A percentile compares a stretch with the other conserved stretches of the same genome.
Evolutionary conservation across 352 stramenopile species (phyloP).

Genomic region (Globisporangium barbulae): DNA sequence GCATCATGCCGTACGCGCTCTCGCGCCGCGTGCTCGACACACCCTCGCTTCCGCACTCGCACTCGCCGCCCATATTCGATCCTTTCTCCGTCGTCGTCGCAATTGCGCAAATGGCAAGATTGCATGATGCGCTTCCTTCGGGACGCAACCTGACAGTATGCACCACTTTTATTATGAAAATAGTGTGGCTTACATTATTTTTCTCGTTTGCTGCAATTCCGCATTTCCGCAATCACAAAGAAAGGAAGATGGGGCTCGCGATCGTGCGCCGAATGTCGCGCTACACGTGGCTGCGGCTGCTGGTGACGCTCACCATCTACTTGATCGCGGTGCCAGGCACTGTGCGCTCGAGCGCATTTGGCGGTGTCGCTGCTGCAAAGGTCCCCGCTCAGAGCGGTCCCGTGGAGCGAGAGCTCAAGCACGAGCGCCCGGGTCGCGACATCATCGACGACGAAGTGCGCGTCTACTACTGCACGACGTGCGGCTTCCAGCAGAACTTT

Average conservation of each 20-base stretch:
- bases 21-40: slow-evolving; percentile 49
- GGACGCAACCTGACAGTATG: not conserved
- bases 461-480: slow-evolving; percentile 69
- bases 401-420: slow-evolving; percentile 19
- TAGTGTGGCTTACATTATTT: too few species aligned
- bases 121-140: not conserved
- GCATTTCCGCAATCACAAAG: not conserved
- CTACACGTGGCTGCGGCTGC: slow-evolving; percentile 24
- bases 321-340: slow-evolving; percentile 21
- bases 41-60: slow-evolving; percentile 46
- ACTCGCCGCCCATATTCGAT: slow-evolving; percentile 26
- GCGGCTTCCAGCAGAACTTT: slow-evolving; percentile 82
- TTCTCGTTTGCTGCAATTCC: not conserved
- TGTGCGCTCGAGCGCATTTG: slow-evolving; percentile 3
- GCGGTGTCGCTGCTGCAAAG: not conserved
- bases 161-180: not conserved
- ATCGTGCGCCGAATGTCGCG: slow-evolving; percentile 23
- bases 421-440: slow-evolving; percentile 14
- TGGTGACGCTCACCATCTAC: slow-evolving; percentile 29
- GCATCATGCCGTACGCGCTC: slow-evolving; percentile 77
- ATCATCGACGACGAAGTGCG: slow-evolving; percentile 63
- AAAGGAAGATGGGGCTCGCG: slow-evolving; percentile 12
- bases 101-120: slow-evolving; percentile 3
- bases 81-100: not conserved
- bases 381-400: not conserved